Base-by-base conservation (phyloP, 1,284 basidiomycete species). In the Tilletia setariae region DNA sequence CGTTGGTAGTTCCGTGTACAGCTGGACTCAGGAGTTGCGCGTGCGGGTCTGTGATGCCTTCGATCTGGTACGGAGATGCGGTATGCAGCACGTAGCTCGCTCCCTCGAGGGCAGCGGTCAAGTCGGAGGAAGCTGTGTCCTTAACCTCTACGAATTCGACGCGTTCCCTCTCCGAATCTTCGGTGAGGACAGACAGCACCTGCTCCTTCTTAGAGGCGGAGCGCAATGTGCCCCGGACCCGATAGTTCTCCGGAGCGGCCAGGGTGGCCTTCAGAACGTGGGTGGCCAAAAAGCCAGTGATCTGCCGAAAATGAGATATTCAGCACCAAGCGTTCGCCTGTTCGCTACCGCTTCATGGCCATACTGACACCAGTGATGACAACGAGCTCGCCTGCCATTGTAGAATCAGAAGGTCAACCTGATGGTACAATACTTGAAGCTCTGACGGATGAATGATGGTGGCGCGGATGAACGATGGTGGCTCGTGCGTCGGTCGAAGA, bases 21-120 rank as follows among this genome's bases (percentile, higher is more conserved):
- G 83, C 83, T 0, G 83, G 83, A 21, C 73, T 70, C 53, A 84
- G 76, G 53, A 83, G 73, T 64, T 83, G 80, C 35, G 72, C 71
- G 67, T 79, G 76, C 16, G 80, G 75, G 66, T 83, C 82, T 40
- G 73, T 64, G 16, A 80, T 75, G 35, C 35, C 35, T 28, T 75
- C 70, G 61, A 77, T 67, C 63, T 79, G 74, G 70, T 77, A 81
- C 1, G 80, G 76, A 32, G 70, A 83, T 30, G 73, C 73, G 1
- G 66, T 66, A 40, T 76, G 72, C 47, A 72, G 69, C 35, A 82
- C 67, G 59, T 70, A 72, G 59, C 51, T 67, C 15, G 77, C 76
- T 2, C 79, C 82, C 15, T 74, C 56, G 28, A 83, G 65, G 0
- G 83, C 83, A 9, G 74, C 74, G 0, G 76, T 68, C 2, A 84